A percentile compares a stretch with the other conserved stretches of the same genome.
Conservation (phyloP, 1,284 basidiomycete species). For the Trametes sp. region DNA sequence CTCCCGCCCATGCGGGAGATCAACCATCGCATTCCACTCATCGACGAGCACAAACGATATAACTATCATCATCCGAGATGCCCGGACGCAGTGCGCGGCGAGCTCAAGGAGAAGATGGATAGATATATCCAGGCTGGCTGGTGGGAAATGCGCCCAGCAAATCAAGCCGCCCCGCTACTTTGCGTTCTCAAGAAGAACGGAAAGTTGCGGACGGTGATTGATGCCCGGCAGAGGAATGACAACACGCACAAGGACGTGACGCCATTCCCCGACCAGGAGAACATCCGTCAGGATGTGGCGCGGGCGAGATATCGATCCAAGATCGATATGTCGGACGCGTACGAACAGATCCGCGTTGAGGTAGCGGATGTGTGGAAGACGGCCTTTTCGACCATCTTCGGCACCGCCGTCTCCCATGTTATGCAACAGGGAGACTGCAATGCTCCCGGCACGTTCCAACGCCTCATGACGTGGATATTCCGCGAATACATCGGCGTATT, state of each 20-base stretch:
- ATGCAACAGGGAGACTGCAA: conserved; percentile 38
- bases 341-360: conserved; percentile 37
- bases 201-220: conserved; percentile 35
- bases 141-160: conserved; percentile 31
- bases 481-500: conserved; percentile 38
- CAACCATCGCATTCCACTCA: conserved; percentile 34
- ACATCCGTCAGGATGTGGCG: conserved; percentile 42
- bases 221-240: conserved; percentile 35
- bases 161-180: conserved; percentile 34
- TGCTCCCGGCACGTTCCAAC: conserved; percentile 41
- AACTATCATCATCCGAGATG: conserved; percentile 9
- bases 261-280: conserved; percentile 43
- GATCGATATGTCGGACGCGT: conserved; percentile 27
- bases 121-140: conserved; percentile 35
- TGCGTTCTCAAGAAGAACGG: conserved; percentile 35
- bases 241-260: conserved; percentile 42
- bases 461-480: conserved; percentile 44
- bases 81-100: conserved; percentile 1
- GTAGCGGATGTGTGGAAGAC: conserved; percentile 33
- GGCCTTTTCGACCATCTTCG: conserved; percentile 37
- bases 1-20: conserved; percentile 18
- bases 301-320: conserved; percentile 41
- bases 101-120: conserved; percentile 35
- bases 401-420: conserved; percentile 38
- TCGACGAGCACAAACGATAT: conserved; percentile 36